phyloP scores from a whole-genome alignment of 2,329 filamentous ascomycete genomes.

The Mollisia scopiformis region DNA sequence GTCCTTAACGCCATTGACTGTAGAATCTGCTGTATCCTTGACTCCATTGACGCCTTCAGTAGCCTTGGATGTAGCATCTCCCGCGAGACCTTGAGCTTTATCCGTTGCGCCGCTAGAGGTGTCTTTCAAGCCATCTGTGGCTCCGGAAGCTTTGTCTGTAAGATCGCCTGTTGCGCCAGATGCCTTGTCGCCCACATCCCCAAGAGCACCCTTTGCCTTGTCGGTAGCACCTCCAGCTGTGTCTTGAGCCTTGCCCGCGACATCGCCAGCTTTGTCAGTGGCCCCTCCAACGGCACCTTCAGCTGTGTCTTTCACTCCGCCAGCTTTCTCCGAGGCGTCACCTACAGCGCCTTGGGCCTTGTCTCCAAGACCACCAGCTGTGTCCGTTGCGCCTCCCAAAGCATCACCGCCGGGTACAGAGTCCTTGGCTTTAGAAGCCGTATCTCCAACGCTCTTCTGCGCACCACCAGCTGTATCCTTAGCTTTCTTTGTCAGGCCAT shows the following conservation, averaged over 20 bases:
- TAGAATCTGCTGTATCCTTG: neutral
- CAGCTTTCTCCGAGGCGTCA: neutral
- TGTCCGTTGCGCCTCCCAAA: slow-evolving; percentile 9
- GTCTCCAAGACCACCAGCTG: neutral
- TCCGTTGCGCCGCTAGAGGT: neutral
- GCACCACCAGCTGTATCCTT: slow-evolving; percentile 6
- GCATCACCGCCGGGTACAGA: neutral
- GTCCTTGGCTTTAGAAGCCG: slow-evolving; percentile 1
- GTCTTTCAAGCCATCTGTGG: slow-evolving; percentile 8
- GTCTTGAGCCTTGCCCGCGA: slow-evolving; percentile 5
- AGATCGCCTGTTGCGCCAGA: neutral
- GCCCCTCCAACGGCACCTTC: slow-evolving; percentile 8
- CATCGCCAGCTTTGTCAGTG: slow-evolving; percentile 10
- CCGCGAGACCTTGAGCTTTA: neutral
- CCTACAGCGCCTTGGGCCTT: neutral
- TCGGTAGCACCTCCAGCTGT: neutral
- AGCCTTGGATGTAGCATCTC: neutral
- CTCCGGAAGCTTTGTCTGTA: slow-evolving; percentile 1
- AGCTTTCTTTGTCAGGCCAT: neutral
- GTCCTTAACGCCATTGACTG: neutral
- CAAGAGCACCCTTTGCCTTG: neutral
- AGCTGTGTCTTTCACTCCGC: slow-evolving; percentile 7
- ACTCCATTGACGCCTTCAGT: neutral
- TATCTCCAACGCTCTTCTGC: neutral
- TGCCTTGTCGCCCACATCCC: neutral